Percentiles rank a stretch among this genome's conserved stretches.
Evolutionary conservation across 1,139 yeast genomes (phyloP).

Genomic region (Yamadazyma spencermartinsiae): DNA sequence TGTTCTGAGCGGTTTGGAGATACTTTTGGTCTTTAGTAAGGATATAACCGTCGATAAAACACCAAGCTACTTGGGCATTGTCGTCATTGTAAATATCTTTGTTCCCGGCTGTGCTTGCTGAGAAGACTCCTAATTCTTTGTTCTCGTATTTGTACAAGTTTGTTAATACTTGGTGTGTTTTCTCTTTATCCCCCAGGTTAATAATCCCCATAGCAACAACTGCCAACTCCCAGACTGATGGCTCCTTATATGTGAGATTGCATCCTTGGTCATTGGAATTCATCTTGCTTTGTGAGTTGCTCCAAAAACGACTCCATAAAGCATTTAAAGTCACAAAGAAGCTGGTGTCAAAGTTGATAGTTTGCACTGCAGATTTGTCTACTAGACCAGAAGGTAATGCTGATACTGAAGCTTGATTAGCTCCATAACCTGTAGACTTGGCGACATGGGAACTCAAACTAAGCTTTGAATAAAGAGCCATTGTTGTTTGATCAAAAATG

Average conservation of each 20-base stretch:
- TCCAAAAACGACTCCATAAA: constrained; percentile 19
- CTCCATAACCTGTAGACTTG: too few relatives aligned
- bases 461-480: too few relatives aligned
- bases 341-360: not conserved
- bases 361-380: not conserved
- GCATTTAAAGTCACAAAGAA: not conserved
- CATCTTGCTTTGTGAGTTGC: constrained; percentile 10
- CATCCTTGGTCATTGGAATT: constrained; percentile 17
- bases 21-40: constrained; percentile 16
- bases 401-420: too few relatives aligned
- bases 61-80: constrained; percentile 36
- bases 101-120: constrained; percentile 27
- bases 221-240: constrained; percentile 27
- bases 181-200: constrained; percentile 11
- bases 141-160: constrained; percentile 17
- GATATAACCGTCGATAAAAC: constrained; percentile 26
- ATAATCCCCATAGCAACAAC: constrained; percentile 22
- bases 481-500: too few relatives aligned
- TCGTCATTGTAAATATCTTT: constrained; percentile 35
- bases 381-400: not conserved
- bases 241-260: constrained; percentile 10
- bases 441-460: too few relatives aligned
- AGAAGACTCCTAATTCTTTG: constrained; percentile 21
- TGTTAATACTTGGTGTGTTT: constrained; percentile 11
- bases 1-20: constrained; percentile 19